Evolutionary conservation across 2,329 filamentous ascomycete species (phyloP), one percentile per base, ranked within the genome.

Genomic region (Colletotrichum melonis): DNA sequence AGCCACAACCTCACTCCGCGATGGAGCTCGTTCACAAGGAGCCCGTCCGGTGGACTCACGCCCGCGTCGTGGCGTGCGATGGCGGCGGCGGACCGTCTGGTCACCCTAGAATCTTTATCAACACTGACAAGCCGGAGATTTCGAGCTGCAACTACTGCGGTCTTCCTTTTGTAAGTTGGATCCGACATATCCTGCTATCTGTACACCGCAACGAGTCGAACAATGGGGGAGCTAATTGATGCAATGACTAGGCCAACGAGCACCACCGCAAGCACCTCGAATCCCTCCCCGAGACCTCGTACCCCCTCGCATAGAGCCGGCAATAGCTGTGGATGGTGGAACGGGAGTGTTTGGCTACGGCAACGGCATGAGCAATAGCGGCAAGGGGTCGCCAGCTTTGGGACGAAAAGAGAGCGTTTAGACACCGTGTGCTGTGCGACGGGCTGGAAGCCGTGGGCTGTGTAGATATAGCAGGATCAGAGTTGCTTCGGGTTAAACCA

Each of bases 11-110:
- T 35, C 89, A 92, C 80, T 93, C 97, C 38, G 97, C 97, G 75
- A 99, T 99, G 80, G 94, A 97, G 78, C 91, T 99, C 82, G 95
- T 98, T 80, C 97, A 99, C 89, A 92, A 95, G 87, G 93, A 98
- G 84, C 96, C 95, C 24, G 97, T 99, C 46, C 90, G 91, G 83
- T 99, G 97, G 96, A 94, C 92, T 73, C 92, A 98, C 81, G 90
- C 94, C 76, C 90, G 92, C 74, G 84, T 94, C 62, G 96, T 97
- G 64, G 92, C 92, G 57, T 99, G 97, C 82, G 95, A 98, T 80
- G 97, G 97, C 72, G 97, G 96, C 72, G 95, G 95, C 77, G 97
- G 96, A 58, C 93, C 95, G 38, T 87, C 94, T 68, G 97, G 97
- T 56, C 97, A 99, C 84, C 97, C 97, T 63, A 91, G 91, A 80